Base-by-base conservation (phyloP, 1,139 yeast species). In the Saccharomyces uvarum region DNA sequence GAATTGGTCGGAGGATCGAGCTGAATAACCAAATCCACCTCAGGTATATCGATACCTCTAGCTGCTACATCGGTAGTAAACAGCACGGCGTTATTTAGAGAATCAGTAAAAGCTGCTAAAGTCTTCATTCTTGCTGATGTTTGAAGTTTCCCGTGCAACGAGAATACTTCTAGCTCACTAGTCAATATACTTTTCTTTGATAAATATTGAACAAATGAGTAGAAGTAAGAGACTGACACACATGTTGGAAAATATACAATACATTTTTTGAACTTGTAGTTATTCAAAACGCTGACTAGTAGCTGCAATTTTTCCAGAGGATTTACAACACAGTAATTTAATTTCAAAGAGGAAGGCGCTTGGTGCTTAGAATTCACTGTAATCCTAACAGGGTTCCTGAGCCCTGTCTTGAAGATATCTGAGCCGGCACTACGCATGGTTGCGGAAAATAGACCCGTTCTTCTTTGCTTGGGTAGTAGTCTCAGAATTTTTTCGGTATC, bases 241-340 rank as follows among this genome's bases (percentile, higher is more conserved):
- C 97, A 89, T 1, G 97, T 89, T n/a, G 97, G 95, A 65, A 90
- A 83, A 68, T 90, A 91, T 0, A 89, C 95, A 49, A 91, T 89
- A 41, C 87, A 81, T 69, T 88, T 90, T 59, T 81, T 84, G 73
- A 77, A 88, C 52, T 78, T 77, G 57, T 78, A 78, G 24, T 77
- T 76, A 28, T 76, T 69, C 9, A 89, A 65, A 21, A 88, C 65
- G 46, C 81, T 74, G 8, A 89, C 62, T 50, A 90, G 70, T 0
- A 78, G 70, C 7, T 86, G 77, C 33, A 89, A 66, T 66, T 90
- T 90, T 21, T 73, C 63, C 28, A 77, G 79, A 0, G 96, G 85
- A 6, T 80, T 72, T 1, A 86, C 77, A 47, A 81, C 72, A 69
- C 82, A 74, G 69, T 86, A 88, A 47, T 80, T 76, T 4, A 93